phyloP scores from a whole-genome alignment of 139 green algal genomes.

The Tetradesmus lagerheimii region DNA sequence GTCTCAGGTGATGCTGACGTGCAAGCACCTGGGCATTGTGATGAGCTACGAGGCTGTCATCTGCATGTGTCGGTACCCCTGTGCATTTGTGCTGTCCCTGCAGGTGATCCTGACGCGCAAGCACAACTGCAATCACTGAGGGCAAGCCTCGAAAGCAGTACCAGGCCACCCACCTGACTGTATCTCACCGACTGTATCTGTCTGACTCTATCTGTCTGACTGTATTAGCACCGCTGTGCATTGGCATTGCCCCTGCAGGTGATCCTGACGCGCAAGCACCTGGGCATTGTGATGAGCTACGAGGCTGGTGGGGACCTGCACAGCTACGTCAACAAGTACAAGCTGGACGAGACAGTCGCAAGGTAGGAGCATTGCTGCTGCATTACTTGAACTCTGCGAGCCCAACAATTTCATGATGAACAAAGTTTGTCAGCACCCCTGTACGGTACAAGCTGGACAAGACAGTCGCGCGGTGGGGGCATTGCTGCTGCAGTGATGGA shows the following conservation, averaged over 20 bases:
- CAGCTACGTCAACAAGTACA: constrained; percentile 66
- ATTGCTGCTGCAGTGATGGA: too few species aligned
- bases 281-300: constrained; percentile 87
- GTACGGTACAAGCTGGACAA: constrained; percentile 15
- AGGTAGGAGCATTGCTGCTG: background rate
- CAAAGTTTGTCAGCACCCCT: too few species aligned
- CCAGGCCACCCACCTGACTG: too few species aligned
- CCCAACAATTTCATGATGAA: constrained; percentile 63
- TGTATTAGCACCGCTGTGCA: too few species aligned
- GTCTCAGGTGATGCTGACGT: too few species aligned
- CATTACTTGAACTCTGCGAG: too few species aligned
- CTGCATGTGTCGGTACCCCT: too few species aligned
- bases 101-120: constrained; percentile 70
- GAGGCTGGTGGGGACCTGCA: constrained; percentile 79
- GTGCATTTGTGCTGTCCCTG: background rate
- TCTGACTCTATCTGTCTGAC: too few species aligned
- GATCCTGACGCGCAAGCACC: constrained; percentile 74
- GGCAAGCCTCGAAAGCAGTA: too few species aligned
- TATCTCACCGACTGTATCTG: too few species aligned
- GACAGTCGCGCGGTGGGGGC: background rate
- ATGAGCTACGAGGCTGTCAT: too few species aligned
- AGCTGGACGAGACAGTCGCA: constrained; percentile 32
- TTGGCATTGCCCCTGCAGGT: constrained; percentile 73
- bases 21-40: too few species aligned
- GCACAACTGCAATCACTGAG: constrained; percentile 61